Evolutionary conservation across 352 stramenopile genomes (phyloP).

Genomic region (Phytophthora pinifolia): DNA sequence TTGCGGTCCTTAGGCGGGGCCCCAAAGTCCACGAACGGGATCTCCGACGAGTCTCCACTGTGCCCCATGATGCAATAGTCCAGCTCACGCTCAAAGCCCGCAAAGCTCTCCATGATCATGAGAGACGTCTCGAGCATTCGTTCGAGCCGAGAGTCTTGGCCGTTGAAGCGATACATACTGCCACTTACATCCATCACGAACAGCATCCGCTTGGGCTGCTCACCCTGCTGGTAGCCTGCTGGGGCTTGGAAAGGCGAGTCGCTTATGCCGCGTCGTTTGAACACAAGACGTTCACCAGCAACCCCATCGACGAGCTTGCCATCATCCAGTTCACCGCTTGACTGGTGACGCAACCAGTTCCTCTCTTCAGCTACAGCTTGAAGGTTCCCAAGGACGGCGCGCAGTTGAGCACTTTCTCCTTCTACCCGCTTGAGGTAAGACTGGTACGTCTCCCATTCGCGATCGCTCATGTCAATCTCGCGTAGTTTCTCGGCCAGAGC

Average conservation of each 20-base stretch:
- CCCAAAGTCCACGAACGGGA: slow-evolving; percentile 91
- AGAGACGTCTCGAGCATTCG: slow-evolving; percentile 92
- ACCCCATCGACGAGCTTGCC: slow-evolving; percentile 93
- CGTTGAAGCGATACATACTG: slow-evolving; percentile 95
- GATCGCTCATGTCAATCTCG: slow-evolving; percentile 86
- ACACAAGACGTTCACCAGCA: slow-evolving; percentile 91
- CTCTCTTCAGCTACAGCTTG: slow-evolving; percentile 86
- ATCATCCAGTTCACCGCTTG: slow-evolving; percentile 95
- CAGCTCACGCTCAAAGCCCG: slow-evolving; percentile 88
- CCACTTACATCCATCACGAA: slow-evolving; percentile 94
- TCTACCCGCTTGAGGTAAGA: slow-evolving; percentile 73
- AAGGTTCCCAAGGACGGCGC: slow-evolving; percentile 79
- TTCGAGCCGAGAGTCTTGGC: slow-evolving; percentile 90
- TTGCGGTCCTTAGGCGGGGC: slow-evolving; percentile 83
- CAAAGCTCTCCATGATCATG: slow-evolving; percentile 96
- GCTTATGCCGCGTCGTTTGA: slow-evolving; percentile 88
- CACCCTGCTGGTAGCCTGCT: slow-evolving; percentile 18
- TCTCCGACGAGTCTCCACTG: slow-evolving; percentile 85
- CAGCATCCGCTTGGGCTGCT: slow-evolving; percentile 80
- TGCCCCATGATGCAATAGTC: slow-evolving; percentile 94
- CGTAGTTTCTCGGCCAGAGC: slow-evolving; percentile 66
- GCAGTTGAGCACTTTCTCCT: slow-evolving; percentile 75
- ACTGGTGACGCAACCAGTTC: slow-evolving; percentile 93
- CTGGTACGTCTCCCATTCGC: slow-evolving; percentile 81
- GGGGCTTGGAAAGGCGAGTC: slow-evolving; percentile 49